Evolutionary conservation across 2,329 filamentous ascomycete genomes (phyloP).

Genomic region (Aureobasidium sp.): DNA sequence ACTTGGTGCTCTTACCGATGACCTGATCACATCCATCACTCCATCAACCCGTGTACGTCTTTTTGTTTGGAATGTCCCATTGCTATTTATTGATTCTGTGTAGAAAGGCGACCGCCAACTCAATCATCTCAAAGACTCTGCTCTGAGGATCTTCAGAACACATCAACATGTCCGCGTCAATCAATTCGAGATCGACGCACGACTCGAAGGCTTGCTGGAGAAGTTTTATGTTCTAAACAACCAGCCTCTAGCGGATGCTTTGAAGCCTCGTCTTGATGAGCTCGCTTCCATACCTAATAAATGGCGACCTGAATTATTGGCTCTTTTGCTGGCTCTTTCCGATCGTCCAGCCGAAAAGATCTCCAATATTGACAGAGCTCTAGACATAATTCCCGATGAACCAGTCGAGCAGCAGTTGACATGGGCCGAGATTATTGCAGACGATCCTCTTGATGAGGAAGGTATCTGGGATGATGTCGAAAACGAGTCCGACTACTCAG

Average conservation of each 20-base stretch:
- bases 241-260: constrained; percentile 80
- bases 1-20: constrained; percentile 71
- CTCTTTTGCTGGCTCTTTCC: constrained; percentile 82
- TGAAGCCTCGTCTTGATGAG: constrained; percentile 65
- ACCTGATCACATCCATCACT: constrained; percentile 73
- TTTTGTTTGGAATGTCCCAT: not conserved
- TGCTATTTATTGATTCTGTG: not conserved
- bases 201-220: constrained; percentile 71
- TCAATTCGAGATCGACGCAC: constrained; percentile 52
- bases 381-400: constrained; percentile 48
- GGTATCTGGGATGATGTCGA: constrained; percentile 77
- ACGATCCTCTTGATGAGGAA: constrained; percentile 77
- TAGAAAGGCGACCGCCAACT: constrained; percentile 31
- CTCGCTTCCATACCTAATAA: constrained; percentile 62
- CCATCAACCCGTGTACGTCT: not conserved
- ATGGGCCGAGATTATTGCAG: constrained; percentile 82
- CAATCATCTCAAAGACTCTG: constrained; percentile 41
- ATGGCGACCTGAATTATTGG: constrained; percentile 83
- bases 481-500: constrained; percentile 71
- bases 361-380: constrained; percentile 55
- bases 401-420: constrained; percentile 57
- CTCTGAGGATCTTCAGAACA: constrained; percentile 42
- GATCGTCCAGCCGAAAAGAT: constrained; percentile 80
- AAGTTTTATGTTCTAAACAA: constrained; percentile 85
- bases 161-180: constrained; percentile 51